These are phyloP conservation scores for Lentinula lateritia DNA, from an alignment of 768 basidiomycete genomes.

Conservation along the genomic window DNA sequence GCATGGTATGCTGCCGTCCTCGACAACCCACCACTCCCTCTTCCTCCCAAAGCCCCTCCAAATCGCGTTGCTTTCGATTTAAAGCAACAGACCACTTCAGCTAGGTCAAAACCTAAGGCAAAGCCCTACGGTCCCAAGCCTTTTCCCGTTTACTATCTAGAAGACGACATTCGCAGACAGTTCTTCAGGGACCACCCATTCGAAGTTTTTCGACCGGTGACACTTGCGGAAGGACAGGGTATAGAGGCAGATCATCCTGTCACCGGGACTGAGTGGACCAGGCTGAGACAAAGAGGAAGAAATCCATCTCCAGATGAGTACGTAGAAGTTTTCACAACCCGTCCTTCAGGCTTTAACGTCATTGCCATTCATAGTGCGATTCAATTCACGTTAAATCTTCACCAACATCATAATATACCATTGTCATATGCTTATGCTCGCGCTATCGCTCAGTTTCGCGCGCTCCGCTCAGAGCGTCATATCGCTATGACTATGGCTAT, in stretches of 20 bases:
- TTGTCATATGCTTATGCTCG: slow-evolving; percentile 76
- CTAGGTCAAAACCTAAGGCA: slow-evolving; percentile 22
- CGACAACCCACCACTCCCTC: slow-evolving; percentile 80
- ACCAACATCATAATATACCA: slow-evolving; percentile 54
- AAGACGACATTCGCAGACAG: slow-evolving; percentile 81
- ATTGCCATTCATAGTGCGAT: slow-evolving; percentile 51
- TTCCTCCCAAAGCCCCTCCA: slow-evolving; percentile 72
- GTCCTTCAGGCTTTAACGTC: slow-evolving; percentile 9
- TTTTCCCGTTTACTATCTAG: slow-evolving; percentile 64
- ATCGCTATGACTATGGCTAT: slow-evolving; percentile 71
- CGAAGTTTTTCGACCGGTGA: slow-evolving; percentile 81
- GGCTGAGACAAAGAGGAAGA: slow-evolving; percentile 72
- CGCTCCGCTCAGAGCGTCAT: slow-evolving; percentile 81
- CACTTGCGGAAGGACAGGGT: slow-evolving; percentile 64
- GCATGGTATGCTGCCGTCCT: slow-evolving; percentile 84
- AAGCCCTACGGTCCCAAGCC: slow-evolving; percentile 41
- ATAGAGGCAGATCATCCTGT: slow-evolving; percentile 54
- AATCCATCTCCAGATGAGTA: slow-evolving; percentile 92
- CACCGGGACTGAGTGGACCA: slow-evolving; percentile 63
- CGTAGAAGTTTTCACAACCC: slow-evolving; percentile 22
- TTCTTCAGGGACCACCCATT: slow-evolving; percentile 98
- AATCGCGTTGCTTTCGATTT: slow-evolving; percentile 51
- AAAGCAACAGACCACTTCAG: slow-evolving; percentile 15
- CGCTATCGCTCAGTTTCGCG: slow-evolving; percentile 81
- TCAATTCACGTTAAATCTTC: slow-evolving; percentile 73